These are phyloP conservation scores for Naumovozyma baii DNA, from an alignment of 805 yeast species.

Conservation along the genomic window DNA sequence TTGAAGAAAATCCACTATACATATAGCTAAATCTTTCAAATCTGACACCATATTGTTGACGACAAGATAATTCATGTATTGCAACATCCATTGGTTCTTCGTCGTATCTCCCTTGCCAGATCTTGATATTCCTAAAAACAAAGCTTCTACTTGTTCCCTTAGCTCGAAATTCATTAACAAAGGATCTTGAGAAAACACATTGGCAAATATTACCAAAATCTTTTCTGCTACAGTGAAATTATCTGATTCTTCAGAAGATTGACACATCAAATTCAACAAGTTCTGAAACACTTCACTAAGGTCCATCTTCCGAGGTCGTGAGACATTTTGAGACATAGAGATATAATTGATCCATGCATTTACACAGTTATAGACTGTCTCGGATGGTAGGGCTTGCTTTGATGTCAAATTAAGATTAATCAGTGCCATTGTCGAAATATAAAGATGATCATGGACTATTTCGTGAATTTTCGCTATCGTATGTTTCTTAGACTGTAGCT, in stretches of 20 bases:
- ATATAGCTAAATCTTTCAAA: slow-evolving; percentile 26
- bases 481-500: slow-evolving; percentile 22
- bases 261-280: slow-evolving; percentile 24
- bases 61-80: slow-evolving; percentile 28
- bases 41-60: slow-evolving; percentile 24
- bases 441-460: slow-evolving; percentile 26
- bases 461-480: slow-evolving; percentile 22
- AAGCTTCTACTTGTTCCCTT: slow-evolving; percentile 23
- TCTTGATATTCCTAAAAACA: slow-evolving; percentile 26
- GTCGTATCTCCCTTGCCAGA: slow-evolving; percentile 12
- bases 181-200: slow-evolving; percentile 25
- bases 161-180: slow-evolving; percentile 23
- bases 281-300: slow-evolving; percentile 23
- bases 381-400: slow-evolving; percentile 3
- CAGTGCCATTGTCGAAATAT: slow-evolving; percentile 27
- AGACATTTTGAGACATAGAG: slow-evolving; percentile 22
- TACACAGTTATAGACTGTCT: slow-evolving; percentile 20
- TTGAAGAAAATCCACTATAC: slow-evolving; percentile 28
- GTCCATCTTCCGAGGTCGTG: slow-evolving; percentile 23
- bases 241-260: slow-evolving; percentile 17
- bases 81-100: slow-evolving; percentile 26
- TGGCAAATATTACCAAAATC: slow-evolving; percentile 20
- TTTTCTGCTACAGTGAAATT: slow-evolving; percentile 21
- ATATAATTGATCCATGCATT: slow-evolving; percentile 27
- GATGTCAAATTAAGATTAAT: slow-evolving; percentile 19